These are phyloP conservation scores for Opeltia flavorubescens DNA, from an alignment of 495 filamentous ascomycete species.

Conservation along the genomic window DNA sequence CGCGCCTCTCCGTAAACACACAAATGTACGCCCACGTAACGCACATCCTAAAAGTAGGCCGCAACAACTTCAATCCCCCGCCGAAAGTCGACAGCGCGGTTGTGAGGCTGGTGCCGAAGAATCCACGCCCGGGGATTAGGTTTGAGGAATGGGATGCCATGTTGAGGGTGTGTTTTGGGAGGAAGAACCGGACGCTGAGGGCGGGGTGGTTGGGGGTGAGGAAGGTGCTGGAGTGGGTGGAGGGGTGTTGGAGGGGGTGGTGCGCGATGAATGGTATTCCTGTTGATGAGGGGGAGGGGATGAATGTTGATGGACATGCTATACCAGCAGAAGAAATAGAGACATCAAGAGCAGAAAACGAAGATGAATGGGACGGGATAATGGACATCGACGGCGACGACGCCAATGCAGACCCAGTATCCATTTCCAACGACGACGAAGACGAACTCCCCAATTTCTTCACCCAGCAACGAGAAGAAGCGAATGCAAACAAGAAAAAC, in stretches of 20 bases:
- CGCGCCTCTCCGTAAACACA: slow-evolving; percentile 73
- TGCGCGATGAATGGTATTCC: slow-evolving; percentile 71
- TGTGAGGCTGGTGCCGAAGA: slow-evolving; percentile 63
- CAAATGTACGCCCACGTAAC: slow-evolving; percentile 87
- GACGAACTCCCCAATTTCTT: slow-evolving; percentile 62
- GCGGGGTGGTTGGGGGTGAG: slow-evolving; percentile 61
- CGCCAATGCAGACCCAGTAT: slow-evolving; percentile 28
- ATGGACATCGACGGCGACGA: slow-evolving; percentile 48
- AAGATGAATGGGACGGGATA: slow-evolving; percentile 29
- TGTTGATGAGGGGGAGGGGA: slow-evolving; percentile 46
- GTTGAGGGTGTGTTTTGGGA: slow-evolving; percentile 67
- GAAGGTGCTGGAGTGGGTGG: slow-evolving; percentile 66
- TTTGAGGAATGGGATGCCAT: slow-evolving; percentile 95
- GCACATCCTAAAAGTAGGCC: slow-evolving; percentile 84
- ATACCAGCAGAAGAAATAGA: slow-evolving; percentile 29
- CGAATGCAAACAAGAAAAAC: slow-evolving; percentile 31
- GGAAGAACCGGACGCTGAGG: slow-evolving; percentile 64
- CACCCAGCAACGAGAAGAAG: slow-evolving; percentile 44
- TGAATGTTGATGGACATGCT: slow-evolving; percentile 13
- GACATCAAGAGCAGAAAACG: slow-evolving; percentile 27
- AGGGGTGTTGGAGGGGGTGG: slow-evolving; percentile 76
- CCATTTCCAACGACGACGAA: slow-evolving; percentile 60
- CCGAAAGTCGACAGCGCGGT: slow-evolving; percentile 81
- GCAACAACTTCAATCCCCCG: slow-evolving; percentile 90
- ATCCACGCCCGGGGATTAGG: slow-evolving; percentile 67